Evolutionary conservation across 805 yeast species (phyloP).

Genomic region (Pachysolen tannophilus): DNA sequence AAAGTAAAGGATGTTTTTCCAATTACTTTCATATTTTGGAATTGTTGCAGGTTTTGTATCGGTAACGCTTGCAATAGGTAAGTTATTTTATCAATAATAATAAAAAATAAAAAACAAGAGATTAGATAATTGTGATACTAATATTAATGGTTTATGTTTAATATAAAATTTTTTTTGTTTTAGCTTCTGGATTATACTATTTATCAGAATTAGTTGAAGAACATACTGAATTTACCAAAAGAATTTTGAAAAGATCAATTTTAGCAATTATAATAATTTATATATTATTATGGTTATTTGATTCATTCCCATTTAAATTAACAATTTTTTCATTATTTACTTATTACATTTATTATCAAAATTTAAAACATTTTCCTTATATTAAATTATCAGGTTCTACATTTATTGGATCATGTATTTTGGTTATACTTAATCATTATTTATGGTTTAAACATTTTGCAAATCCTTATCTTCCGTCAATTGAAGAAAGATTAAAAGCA

Average conservation of each 20-base stretch:
- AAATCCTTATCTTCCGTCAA: slow-evolving; percentile 63
- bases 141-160: not conserved
- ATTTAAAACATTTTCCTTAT: slow-evolving; percentile 75
- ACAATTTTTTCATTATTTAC: slow-evolving; percentile 63
- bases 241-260: slow-evolving; percentile 57
- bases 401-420: slow-evolving; percentile 61
- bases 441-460: slow-evolving; percentile 86
- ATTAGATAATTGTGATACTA: not conserved
- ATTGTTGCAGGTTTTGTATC: slow-evolving; percentile 52
- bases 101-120: not conserved
- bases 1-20: slow-evolving; percentile 42
- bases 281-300: slow-evolving; percentile 56
- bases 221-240: slow-evolving; percentile 76
- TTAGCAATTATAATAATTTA: slow-evolving; percentile 49
- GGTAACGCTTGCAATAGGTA: slow-evolving; percentile 42
- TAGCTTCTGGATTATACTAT: slow-evolving; percentile 88
- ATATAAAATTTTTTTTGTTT: slow-evolving; percentile 24
- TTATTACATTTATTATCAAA: slow-evolving; percentile 67
- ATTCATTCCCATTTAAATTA: slow-evolving; percentile 69
- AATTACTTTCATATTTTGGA: slow-evolving; percentile 53
- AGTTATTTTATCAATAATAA: slow-evolving; percentile 3
- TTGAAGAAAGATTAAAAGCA: slow-evolving; percentile 48
- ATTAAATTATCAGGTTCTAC: slow-evolving; percentile 65
- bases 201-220: slow-evolving; percentile 91
- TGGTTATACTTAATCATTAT: slow-evolving; percentile 76